A percentile compares a stretch with the other conserved stretches of the same genome.
Conservation (phyloP, 1,284 basidiomycete species). For the Rhodotorula sp. region DNA sequence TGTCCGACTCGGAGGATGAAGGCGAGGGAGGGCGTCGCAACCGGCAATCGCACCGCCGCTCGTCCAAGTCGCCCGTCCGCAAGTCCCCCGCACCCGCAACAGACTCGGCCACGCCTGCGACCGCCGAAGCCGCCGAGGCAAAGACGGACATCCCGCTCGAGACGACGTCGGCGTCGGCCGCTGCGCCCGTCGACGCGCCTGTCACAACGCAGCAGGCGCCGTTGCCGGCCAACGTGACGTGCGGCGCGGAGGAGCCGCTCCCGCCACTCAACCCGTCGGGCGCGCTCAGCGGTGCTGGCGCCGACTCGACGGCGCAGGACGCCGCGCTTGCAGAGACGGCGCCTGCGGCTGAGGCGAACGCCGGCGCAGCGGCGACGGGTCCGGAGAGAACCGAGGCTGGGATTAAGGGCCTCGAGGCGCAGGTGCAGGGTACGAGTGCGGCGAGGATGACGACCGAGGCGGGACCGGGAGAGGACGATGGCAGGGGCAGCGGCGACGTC, state of each 20-base stretch:
- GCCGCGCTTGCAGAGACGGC: slow-evolving; percentile 4
- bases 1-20: slow-evolving; percentile 60
- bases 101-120: not conserved
- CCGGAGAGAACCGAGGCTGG: not conserved
- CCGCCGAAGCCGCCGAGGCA: too few relatives aligned
- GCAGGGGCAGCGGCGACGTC: slow-evolving; percentile 3
- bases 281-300: slow-evolving; percentile 1
- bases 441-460: slow-evolving; percentile 38
- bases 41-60: slow-evolving; percentile 26
- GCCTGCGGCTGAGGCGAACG: not conserved
- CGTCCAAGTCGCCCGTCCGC: not conserved
- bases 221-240: slow-evolving; percentile 16
- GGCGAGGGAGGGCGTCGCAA: slow-evolving; percentile 75
- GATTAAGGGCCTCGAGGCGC: slow-evolving; percentile 10
- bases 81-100: not conserved
- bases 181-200: slow-evolving; percentile 13
- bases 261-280: slow-evolving; percentile 2
- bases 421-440: slow-evolving; percentile 35
- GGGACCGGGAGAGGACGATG: slow-evolving; percentile 28
- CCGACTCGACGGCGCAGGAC: not conserved
- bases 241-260: slow-evolving; percentile 20
- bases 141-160: slow-evolving; percentile 10
- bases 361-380: not conserved
- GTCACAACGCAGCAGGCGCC: slow-evolving; percentile 13
- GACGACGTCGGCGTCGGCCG: slow-evolving; percentile 3